Evolutionary conservation across 495 filamentous ascomycete genomes (phyloP).

Genomic region (Annulohypoxylon bovei): DNA sequence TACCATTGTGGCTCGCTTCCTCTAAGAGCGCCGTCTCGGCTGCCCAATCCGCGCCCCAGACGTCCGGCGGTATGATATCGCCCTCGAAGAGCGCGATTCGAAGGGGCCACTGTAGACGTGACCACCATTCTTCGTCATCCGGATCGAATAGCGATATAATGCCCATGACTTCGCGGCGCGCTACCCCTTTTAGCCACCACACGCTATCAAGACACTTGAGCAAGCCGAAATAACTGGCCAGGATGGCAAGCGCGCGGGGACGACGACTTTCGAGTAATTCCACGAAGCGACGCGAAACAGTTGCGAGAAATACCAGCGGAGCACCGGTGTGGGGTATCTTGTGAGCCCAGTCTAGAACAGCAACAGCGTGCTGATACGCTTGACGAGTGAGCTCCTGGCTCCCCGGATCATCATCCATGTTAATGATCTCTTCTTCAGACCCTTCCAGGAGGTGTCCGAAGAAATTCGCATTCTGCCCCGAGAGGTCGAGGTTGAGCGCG

Average conservation of each 20-base stretch:
- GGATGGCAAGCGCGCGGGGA: slow-evolving; percentile 63
- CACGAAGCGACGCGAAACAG: slow-evolving; percentile 66
- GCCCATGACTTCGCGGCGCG: slow-evolving; percentile 64
- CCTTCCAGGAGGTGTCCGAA: slow-evolving; percentile 63
- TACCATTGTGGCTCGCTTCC: slow-evolving; percentile 36
- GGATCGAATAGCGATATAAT: slow-evolving; percentile 61
- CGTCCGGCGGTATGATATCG: slow-evolving; percentile 56
- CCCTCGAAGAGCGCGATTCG: slow-evolving; percentile 60
- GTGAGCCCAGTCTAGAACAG: slow-evolving; percentile 67
- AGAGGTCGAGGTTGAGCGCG: slow-evolving; percentile 59
- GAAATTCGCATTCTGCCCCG: slow-evolving; percentile 53
- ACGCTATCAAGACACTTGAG: slow-evolving; percentile 61
- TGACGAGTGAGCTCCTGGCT: slow-evolving; percentile 52
- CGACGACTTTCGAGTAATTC: slow-evolving; percentile 60
- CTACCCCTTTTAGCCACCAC: slow-evolving; percentile 68
- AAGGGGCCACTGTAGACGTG: slow-evolving; percentile 65
- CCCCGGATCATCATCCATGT: slow-evolving; percentile 29
- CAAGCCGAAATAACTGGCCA: slow-evolving; percentile 66
- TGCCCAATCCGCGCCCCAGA: slow-evolving; percentile 61
- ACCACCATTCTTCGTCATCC: slow-evolving; percentile 63
- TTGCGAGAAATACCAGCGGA: slow-evolving; percentile 65
- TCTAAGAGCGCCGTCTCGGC: slow-evolving; percentile 51
- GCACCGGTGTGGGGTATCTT: slow-evolving; percentile 63
- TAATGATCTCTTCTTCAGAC: slow-evolving; percentile 58
- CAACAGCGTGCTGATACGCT: slow-evolving; percentile 64